Base-by-base conservation (phyloP, 805 yeast genomes). In the Priceomyces castillae region DNA sequence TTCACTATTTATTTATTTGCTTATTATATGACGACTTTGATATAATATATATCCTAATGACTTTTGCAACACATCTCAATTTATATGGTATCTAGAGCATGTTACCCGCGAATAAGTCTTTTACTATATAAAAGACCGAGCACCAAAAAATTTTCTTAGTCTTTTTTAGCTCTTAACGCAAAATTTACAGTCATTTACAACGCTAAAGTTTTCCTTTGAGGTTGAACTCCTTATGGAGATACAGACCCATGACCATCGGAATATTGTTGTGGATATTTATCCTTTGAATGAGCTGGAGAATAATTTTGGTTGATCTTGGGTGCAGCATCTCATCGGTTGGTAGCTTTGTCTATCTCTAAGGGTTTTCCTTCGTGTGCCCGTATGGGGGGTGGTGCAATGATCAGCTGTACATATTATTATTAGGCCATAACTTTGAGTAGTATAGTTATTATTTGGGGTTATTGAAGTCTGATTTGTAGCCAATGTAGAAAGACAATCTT, bases 311-410 rank as follows among this genome's bases (percentile, higher is more conserved):
- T 66, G 78, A 73, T 81, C 86, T 81, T 75, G 86, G 86, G 86
- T 81, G 86, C 86, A 77, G 81, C 78, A 71, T 64, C 70, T 73
- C 83, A 77, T 78, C 69, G 69, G 78, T 64, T 42, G 49, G 53
- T 65, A 62, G 64, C 59, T 56, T 59, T 67, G 66, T 60, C 57
- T 71, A 67, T 64, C 63, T 65, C 81, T 77, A 78, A 80, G 82
- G 84, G 80, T 60, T 68, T 73, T 71, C 85, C 85, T 81, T 81
- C 84, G 85, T 79, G 85, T 73, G 73, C 81, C 83, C 83, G 83
- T 71, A 78, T 81, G 86, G 76, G 84, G 75, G 64, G 58, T 63
- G 81, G 75, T 78, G 83, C 83, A 78, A 78, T 69, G 83, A 78
- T 76, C 69, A 64, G 65, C 74, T 56, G 73, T 74, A 77, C 81